phyloP scores from a whole-genome alignment of 305 asterid species.

The Coffea humblotiana region DNA sequence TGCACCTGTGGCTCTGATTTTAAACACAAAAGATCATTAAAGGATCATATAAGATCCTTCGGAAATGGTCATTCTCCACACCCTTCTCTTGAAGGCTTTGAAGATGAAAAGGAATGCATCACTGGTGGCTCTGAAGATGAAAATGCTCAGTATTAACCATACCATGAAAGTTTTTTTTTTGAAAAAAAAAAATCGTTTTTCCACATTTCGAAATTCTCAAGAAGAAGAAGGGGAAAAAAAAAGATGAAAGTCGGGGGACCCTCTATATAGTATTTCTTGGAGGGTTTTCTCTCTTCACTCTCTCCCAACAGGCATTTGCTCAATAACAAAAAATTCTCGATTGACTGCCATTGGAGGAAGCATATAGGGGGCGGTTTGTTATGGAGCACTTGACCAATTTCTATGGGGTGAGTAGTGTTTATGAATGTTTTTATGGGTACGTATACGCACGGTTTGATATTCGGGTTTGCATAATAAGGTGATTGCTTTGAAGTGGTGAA shows the following conservation, averaged over 20 bases:
- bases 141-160: background rate
- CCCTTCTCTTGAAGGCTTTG: slow-evolving; percentile 55
- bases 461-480: slow-evolving; percentile 4
- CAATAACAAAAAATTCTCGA: slow-evolving; percentile 55
- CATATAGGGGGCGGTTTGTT: slow-evolving; percentile 48
- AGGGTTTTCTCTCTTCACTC: slow-evolving; percentile 20
- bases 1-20: slow-evolving; percentile 86
- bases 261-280: background rate
- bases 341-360: slow-evolving; percentile 17
- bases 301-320: slow-evolving; percentile 42
- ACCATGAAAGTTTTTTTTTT: background rate
- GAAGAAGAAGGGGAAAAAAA: background rate
- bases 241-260: background rate
- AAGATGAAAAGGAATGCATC: slow-evolving; percentile 48
- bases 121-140: slow-evolving; percentile 57
- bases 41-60: slow-evolving; percentile 77
- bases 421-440: background rate
- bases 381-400: slow-evolving; percentile 51
- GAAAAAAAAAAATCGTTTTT: background rate
- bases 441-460: slow-evolving; percentile 9
- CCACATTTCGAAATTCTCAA: background rate
- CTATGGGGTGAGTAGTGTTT: slow-evolving; percentile 11
- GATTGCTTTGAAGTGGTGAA: slow-evolving; percentile 42
- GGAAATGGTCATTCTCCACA: slow-evolving; percentile 72
- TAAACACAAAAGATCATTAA: slow-evolving; percentile 85